Conservation (phyloP, 441 rosid species). For the Codiaeum variegatum region DNA sequence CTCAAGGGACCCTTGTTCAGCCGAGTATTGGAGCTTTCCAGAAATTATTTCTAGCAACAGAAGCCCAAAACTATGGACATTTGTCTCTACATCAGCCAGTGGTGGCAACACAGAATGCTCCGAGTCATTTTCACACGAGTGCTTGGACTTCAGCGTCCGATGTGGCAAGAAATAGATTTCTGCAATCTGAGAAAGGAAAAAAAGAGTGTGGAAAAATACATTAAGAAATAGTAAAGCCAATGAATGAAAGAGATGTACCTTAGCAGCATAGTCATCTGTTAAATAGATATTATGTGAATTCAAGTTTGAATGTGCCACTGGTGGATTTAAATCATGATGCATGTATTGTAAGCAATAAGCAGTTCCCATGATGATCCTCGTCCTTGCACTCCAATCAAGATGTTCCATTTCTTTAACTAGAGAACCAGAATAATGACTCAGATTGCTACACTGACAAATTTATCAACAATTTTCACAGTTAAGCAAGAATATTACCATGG, state of each 20-base stretch:
- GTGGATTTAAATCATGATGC: slow-evolving; percentile 79
- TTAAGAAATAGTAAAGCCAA: slow-evolving; percentile 4
- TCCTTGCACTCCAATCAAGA: slow-evolving; percentile 75
- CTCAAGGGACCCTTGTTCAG: slow-evolving; percentile 63
- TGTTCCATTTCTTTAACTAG: slow-evolving; percentile 74
- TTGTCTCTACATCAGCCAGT: slow-evolving; percentile 52
- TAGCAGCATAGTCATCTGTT: slow-evolving; percentile 84
- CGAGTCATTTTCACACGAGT: slow-evolving; percentile 35
- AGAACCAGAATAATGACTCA: slow-evolving; percentile 20
- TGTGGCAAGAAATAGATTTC: slow-evolving; percentile 43
- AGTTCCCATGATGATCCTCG: slow-evolving; percentile 71
- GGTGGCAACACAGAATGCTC: slow-evolving; percentile 52
- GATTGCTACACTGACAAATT: slow-evolving; percentile 13
- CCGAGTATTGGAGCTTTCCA: slow-evolving; percentile 65
- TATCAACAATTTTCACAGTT: not conserved
- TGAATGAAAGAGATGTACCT: slow-evolving; percentile 33
- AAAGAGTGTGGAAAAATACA: not conserved
- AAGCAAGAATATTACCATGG: slow-evolving; percentile 47
- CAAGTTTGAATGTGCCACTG: slow-evolving; percentile 44
- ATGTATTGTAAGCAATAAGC: slow-evolving; percentile 77
- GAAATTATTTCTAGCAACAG: slow-evolving; percentile 75
- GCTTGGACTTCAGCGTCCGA: slow-evolving; percentile 29
- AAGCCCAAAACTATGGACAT: slow-evolving; percentile 66
- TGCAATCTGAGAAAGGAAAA: slow-evolving; percentile 43
- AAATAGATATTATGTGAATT: slow-evolving; percentile 40